Conservation (phyloP, 140 eudicot species). For the Senecio squalidus region DNA sequence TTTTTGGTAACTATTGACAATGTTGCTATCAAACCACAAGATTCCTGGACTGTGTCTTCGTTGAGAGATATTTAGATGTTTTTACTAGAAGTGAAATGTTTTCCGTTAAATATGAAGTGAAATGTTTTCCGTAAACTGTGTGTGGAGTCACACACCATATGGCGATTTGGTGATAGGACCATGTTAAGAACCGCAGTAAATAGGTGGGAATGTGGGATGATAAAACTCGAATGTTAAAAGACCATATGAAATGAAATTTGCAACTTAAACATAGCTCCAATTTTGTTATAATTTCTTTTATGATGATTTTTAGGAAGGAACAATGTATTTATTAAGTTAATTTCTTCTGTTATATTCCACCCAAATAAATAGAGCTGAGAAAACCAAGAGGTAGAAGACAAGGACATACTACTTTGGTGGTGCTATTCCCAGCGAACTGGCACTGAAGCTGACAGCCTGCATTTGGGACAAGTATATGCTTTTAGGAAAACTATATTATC, state of each 20-base stretch:
- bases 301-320: not conserved
- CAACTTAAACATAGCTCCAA: not conserved
- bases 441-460: conserved; percentile 42
- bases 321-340: not conserved
- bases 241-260: not conserved
- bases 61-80: conserved; percentile 4
- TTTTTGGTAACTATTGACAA: not conserved
- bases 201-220: not conserved
- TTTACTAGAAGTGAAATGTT: not conserved
- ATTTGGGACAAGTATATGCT: conserved; percentile 6
- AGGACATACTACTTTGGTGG: conserved; percentile 35
- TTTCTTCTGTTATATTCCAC: not conserved
- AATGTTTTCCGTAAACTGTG: not conserved
- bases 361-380: conserved; percentile 1
- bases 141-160: conserved; percentile 1
- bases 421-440: conserved; percentile 26
- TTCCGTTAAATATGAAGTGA: not conserved
- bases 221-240: not conserved
- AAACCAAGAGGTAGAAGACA: conserved; percentile 2
- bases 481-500: conserved; percentile 14
- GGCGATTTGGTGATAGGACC: not conserved
- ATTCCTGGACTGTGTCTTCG: not conserved
- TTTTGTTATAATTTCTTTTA: not conserved
- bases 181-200: not conserved
- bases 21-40: not conserved